Conservation (phyloP, 1,139 yeast species). For the Debaryomyces robertsiae region DNA sequence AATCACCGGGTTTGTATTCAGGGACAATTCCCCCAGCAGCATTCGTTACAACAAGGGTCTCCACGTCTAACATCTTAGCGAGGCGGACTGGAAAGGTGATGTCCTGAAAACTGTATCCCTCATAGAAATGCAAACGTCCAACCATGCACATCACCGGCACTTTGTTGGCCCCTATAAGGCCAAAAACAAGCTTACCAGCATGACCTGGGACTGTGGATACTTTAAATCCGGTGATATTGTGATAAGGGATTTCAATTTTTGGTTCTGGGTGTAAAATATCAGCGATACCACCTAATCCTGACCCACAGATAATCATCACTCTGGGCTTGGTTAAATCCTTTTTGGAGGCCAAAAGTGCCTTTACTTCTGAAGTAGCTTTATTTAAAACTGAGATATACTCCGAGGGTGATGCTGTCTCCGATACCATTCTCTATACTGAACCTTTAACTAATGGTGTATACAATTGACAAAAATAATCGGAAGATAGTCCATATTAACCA, state of each 20-base stretch:
- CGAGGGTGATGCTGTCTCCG: conserved; percentile 7
- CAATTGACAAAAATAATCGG: background rate
- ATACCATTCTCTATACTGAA: conserved; percentile 5
- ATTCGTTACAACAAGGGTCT: conserved; percentile 75
- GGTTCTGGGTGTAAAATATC: conserved; percentile 46
- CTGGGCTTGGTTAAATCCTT: conserved; percentile 46
- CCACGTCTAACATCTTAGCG: conserved; percentile 63
- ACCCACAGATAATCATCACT: conserved; percentile 86
- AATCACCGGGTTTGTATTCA: conserved; percentile 73
- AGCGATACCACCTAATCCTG: conserved; percentile 90
- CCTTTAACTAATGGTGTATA: too few species aligned
- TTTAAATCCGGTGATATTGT: conserved; percentile 77
- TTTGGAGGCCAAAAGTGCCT: conserved; percentile 15
- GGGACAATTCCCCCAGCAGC: conserved; percentile 91
- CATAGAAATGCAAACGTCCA: conserved; percentile 90
- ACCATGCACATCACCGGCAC: conserved; percentile 92
- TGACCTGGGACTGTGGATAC: conserved; percentile 89
- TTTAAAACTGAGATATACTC: conserved; percentile 24
- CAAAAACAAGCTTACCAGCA: conserved; percentile 80
- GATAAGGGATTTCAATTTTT: conserved; percentile 58
- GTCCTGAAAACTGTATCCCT: conserved; percentile 79
- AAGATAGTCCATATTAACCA: too few species aligned
- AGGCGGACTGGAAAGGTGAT: conserved; percentile 87
- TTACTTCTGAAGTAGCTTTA: conserved; percentile 24
- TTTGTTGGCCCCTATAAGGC: conserved; percentile 64